Evolutionary conservation across 805 yeast species (phyloP).

Genomic region (Zygosaccharomyces bisporus): DNA sequence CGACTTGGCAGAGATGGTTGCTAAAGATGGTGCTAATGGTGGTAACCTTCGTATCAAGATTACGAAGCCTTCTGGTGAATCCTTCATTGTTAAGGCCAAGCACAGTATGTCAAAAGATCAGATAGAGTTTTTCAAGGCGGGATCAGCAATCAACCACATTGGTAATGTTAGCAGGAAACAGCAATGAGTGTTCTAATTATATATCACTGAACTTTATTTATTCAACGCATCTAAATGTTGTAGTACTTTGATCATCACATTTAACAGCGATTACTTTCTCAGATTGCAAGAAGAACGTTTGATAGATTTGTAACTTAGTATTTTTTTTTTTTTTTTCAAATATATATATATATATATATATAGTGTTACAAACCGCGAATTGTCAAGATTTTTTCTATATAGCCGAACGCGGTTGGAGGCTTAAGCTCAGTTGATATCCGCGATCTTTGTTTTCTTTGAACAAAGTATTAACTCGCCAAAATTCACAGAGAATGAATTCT

Average conservation of each 20-base stretch:
- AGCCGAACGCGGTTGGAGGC: conserved; percentile 33
- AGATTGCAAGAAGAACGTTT: too few relatives aligned
- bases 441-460: conserved; percentile 61
- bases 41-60: conserved; percentile 70
- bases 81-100: conserved; percentile 67
- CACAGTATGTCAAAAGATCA: conserved; percentile 98
- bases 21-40: conserved; percentile 82
- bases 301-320: not conserved
- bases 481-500: conserved; percentile 59
- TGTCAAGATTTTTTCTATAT: not conserved
- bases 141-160: conserved; percentile 92
- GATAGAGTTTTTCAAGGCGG: conserved; percentile 93
- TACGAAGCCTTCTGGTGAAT: conserved; percentile 68
- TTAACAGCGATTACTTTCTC: too few relatives aligned
- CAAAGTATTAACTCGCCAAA: conserved; percentile 65
- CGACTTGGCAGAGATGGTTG: conserved; percentile 70
- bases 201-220: conserved; percentile 3
- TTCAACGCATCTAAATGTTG: not conserved
- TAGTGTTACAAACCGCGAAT: not conserved
- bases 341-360: not conserved
- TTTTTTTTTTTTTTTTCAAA: not conserved
- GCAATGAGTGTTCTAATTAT: conserved; percentile 3
- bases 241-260: not conserved
- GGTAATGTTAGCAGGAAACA: conserved; percentile 49
- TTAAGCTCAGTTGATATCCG: conserved; percentile 68